Conservation (phyloP, 164 flowering plant genomes). For the Warburgia ugandensis region DNA sequence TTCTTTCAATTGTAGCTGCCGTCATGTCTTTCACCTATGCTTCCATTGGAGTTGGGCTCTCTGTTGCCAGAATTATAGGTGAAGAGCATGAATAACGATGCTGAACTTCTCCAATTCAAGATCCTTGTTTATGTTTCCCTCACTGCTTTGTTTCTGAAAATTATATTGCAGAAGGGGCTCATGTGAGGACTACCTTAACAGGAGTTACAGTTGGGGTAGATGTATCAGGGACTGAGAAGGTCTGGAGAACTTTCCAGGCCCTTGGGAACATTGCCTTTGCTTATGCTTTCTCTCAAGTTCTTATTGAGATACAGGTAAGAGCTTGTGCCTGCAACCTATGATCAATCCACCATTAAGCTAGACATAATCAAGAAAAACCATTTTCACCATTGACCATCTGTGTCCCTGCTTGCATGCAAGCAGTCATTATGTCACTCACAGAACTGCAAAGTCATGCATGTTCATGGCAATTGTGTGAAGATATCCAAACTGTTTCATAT, state of each 20-base stretch:
- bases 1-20: conserved; percentile 59
- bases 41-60: conserved; percentile 50
- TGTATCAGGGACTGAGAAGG: conserved; percentile 58
- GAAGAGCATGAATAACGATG: too few relatives aligned
- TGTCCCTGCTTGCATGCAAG: too few relatives aligned
- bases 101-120: too few relatives aligned
- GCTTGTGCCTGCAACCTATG: too few relatives aligned
- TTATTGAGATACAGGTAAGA: conserved; percentile 84
- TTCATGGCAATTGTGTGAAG: too few relatives aligned
- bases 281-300: conserved; percentile 75
- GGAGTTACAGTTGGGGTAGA: conserved; percentile 69
- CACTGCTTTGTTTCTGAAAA: neutral
- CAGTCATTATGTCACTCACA: too few relatives aligned
- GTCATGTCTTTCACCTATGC: conserved; percentile 66
- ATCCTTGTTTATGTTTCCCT: neutral
- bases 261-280: conserved; percentile 95
- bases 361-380: too few relatives aligned
- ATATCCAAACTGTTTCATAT: too few relatives aligned
- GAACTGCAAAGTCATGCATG: too few relatives aligned
- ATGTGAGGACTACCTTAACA: conserved; percentile 49
- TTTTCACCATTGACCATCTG: too few relatives aligned
- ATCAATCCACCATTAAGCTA: too few relatives aligned
- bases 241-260: conserved; percentile 78
- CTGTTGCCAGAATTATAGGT: conserved; percentile 45
- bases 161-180: conserved; percentile 24